Conservation (phyloP, 2,329 filamentous ascomycete genomes). For the Aureobasidium sp. region DNA sequence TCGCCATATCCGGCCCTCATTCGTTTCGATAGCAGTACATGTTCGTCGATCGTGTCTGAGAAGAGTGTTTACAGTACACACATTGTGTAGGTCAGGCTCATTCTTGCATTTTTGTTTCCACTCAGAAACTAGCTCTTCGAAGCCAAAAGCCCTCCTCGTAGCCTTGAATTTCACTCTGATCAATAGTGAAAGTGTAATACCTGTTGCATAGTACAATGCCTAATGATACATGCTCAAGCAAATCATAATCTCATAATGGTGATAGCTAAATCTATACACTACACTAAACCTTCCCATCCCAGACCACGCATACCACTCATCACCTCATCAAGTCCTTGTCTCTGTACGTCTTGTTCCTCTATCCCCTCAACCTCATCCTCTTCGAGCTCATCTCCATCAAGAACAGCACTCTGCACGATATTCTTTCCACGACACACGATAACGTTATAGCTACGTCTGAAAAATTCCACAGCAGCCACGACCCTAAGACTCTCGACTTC, state of each 20-base stretch:
- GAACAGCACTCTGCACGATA: background rate
- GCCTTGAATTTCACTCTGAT: too few relatives aligned
- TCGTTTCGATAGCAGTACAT: too few relatives aligned
- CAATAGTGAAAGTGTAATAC: too few relatives aligned
- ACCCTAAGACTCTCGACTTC: background rate
- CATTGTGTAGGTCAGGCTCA: too few relatives aligned
- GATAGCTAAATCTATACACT: background rate
- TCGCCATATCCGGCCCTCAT: too few relatives aligned
- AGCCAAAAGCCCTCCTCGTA: too few relatives aligned
- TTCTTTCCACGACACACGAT: background rate
- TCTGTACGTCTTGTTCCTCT: background rate
- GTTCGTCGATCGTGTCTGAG: too few relatives aligned
- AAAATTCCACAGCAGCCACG: background rate
- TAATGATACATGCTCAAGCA: background rate
- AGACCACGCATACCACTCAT: background rate
- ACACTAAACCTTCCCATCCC: background rate
- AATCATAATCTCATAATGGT: background rate
- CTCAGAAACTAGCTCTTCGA: too few relatives aligned
- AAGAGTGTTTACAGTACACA: too few relatives aligned
- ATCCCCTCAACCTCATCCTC: background rate
- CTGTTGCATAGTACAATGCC: too few relatives aligned
- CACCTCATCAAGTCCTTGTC: background rate
- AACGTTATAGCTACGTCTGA: background rate
- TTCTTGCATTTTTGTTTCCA: too few relatives aligned
- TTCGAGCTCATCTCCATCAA: background rate